Base-by-base conservation (phyloP, 768 basidiomycete genomes). In the Candolleomyces aberdarensis region DNA sequence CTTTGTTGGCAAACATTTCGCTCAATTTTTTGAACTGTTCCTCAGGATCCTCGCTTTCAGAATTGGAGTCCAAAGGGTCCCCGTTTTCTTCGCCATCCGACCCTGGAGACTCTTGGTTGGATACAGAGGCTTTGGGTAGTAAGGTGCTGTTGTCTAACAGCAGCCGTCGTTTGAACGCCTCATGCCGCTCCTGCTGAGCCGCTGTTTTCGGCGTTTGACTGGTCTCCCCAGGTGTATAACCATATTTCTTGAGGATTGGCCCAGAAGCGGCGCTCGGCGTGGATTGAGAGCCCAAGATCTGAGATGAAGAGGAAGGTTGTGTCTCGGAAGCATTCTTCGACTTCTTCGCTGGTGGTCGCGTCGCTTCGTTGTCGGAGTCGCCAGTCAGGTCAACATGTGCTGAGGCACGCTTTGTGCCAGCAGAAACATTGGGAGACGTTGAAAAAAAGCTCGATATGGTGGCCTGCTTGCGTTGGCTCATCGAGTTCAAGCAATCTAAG, bases 381-480 rank as follows among this genome's bases (percentile, higher is more conserved):
- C 67, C 57, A 11, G 87, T 86, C 63, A 88, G 71, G 74, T 88
- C 87, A 58, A 88, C 82, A 17, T 77, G 71, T 11, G 76, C 63
- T 67, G 58, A 58, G 7, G 69, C 58, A 39, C 79, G 72, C 60
- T 77, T 79, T 61, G 70, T 68, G 64, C 48, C 53, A 62, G 66
- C 31, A 53, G 57, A 32, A 65, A 65, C 49, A 68, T 58, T 57
- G 65, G 66, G 62, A 53, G 65, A 65, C 17, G 63, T 17, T 26
- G 66, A 61, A 63, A 81, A 81, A 65, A 72, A 81, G 10, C 75
- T 63, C 19, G 80, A 81, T 61, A 81, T 72, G 3, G 70, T 76
- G 22, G 73, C 64, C 61, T 79, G 80, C 22, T 57, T 57, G 29
- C 47, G 11, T 14, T 22, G 60, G 19, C 55, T 51, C 60, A 61